Conservation (phyloP, 176 grass and related monocot genomes). For the Chloris gayana region DNA sequence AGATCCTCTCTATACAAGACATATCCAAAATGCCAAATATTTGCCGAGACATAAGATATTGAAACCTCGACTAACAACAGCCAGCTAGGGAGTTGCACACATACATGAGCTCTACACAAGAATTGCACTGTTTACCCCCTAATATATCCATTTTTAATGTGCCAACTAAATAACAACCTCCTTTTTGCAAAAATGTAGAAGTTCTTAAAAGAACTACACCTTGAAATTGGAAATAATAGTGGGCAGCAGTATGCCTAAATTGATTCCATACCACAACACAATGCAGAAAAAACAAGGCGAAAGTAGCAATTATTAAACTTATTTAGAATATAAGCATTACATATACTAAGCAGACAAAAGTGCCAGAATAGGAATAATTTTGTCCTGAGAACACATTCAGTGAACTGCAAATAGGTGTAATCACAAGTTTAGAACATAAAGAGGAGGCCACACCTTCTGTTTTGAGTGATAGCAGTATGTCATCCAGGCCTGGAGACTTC, state of each 20-base stretch:
- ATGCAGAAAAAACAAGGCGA: not conserved
- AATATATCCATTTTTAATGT: not conserved
- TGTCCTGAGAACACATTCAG: not conserved
- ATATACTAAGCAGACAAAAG: not conserved
- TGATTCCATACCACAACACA: not conserved
- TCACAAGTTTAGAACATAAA: not conserved
- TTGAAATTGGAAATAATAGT: not conserved
- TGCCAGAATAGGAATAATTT: not conserved
- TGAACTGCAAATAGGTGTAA: not conserved
- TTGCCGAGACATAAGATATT: not conserved
- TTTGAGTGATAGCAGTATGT: slow-evolving; percentile 75
- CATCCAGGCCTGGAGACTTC: slow-evolving; percentile 61
- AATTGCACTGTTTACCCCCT: not conserved
- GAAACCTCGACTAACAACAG: not conserved
- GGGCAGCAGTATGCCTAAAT: not conserved
- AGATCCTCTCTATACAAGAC: not conserved
- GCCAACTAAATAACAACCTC: not conserved
- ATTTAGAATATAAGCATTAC: not conserved
- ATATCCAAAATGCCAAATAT: slow-evolving; percentile 13
- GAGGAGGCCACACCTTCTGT: slow-evolving; percentile 57
- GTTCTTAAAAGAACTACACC: not conserved
- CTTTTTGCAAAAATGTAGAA: not conserved
- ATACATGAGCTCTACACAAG: not conserved
- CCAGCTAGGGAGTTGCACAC: not conserved
- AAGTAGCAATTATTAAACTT: not conserved